Base-by-base conservation (phyloP, 208 protist genomes). In the Angomonas ambiguus region DNA sequence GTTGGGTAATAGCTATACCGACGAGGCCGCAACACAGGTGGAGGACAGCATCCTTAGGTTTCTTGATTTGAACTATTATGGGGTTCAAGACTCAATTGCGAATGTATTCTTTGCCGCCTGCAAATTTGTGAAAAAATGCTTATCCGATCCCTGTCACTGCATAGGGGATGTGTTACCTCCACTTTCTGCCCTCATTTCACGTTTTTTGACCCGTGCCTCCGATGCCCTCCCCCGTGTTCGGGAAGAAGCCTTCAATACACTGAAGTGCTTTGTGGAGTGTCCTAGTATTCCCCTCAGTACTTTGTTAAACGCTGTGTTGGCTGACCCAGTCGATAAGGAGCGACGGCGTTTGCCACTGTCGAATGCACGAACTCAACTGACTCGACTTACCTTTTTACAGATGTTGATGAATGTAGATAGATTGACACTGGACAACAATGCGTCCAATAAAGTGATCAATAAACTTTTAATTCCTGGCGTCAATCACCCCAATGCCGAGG, bases 31-130 rank as follows among this genome's bases (percentile, higher is more conserved):
- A 27, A 1, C 16, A 27, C 6, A 30, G 32, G 71, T 88, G n/a
- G 83, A 85, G 49, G 79, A 85, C 27, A 78, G 76, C 1, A 69
- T 96, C n/a, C 71, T 96, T 28, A 77, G 87, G 32, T 96, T 85
- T 48, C 67, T 90, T 1, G 85, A 96, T 62, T 55, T 80, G 33
- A 93, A 88, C 62, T 64, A 63, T 10, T 85, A 82, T 34, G 91
- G 91, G 1, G 64, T 96, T 42, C 88, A 95, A 60, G 91, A 96
- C 61, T 60, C 72, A 2, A 85, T 96, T 22, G 82, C 87, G 18
- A 88, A 82, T 42, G 85, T 95, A 2, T 83, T 94, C 0, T 70
- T 80, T n/a, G 81, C 83, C 0, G 68, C 75, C 4, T 92, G 85
- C 64, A 77, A 55, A 0, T 90, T 93, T 74, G 72, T 96, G 1